These are phyloP conservation scores for Panicum hallii DNA, from an alignment of 202 grass and related monocot species.

Conservation along the genomic window DNA sequence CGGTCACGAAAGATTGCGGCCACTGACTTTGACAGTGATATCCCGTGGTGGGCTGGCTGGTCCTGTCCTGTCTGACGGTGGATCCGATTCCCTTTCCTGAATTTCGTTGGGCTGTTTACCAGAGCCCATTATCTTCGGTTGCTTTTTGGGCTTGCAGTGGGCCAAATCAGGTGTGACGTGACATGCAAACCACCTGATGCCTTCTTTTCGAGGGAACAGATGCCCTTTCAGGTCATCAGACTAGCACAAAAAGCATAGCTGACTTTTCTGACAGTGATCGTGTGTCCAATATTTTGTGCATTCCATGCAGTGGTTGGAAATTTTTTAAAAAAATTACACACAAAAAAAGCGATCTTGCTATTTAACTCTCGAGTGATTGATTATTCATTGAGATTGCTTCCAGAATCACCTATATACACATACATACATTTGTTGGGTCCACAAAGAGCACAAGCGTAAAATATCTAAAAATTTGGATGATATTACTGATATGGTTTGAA, in stretches of 20 bases:
- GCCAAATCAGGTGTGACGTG: neutral
- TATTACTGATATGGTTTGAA: conserved; percentile 13
- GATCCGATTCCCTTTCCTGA: neutral
- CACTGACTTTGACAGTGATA: neutral
- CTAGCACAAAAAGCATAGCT: neutral
- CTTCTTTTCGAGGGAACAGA: neutral
- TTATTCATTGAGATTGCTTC: neutral
- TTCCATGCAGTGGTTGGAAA: neutral
- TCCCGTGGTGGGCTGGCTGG: neutral
- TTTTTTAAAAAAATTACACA: neutral
- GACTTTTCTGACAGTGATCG: neutral
- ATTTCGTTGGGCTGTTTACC: neutral
- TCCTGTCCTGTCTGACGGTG: neutral
- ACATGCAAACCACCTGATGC: conserved; percentile 15
- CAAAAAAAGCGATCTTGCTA: no score
- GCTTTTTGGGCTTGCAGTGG: neutral
- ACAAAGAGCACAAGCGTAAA: conserved; percentile 17
- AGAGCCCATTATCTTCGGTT: neutral
- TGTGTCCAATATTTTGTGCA: neutral
- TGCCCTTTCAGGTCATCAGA: neutral
- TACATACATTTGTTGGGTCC: neutral
- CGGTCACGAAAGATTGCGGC: no score
- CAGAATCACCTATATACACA: neutral
- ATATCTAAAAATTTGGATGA: neutral
- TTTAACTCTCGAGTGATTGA: neutral